These are phyloP conservation scores for Trichoderma sp. DNA, from an alignment of 2,329 filamentous ascomycete species.

Conservation along the genomic window DNA sequence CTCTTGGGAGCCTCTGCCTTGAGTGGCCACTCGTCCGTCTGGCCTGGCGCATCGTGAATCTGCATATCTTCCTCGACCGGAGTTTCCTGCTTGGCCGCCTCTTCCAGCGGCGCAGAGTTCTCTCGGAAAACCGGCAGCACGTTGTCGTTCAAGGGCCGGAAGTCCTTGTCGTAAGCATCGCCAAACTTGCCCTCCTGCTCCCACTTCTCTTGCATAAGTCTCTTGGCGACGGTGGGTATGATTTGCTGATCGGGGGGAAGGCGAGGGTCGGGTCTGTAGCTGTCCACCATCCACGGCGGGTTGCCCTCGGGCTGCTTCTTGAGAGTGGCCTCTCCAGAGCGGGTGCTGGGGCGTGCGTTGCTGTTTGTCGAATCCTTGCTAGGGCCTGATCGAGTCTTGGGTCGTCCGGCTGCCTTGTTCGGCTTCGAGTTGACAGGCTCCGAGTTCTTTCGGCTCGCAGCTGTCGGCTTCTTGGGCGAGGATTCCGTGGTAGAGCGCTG, in stretches of 20 bases:
- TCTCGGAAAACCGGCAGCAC: slow-evolving; percentile 45
- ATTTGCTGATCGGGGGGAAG: slow-evolving; percentile 94
- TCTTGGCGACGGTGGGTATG: slow-evolving; percentile 86
- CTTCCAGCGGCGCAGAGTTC: slow-evolving; percentile 17
- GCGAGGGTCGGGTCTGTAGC: slow-evolving; percentile 93
- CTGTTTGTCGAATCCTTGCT: slow-evolving; percentile 44
- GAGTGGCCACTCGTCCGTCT: slow-evolving; percentile 58
- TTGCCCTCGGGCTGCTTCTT: slow-evolving; percentile 82
- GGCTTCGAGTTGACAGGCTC: slow-evolving; percentile 37
- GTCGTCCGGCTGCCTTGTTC: slow-evolving; percentile 46
- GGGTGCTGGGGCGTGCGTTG: slow-evolving; percentile 57
- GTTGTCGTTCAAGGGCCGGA: slow-evolving; percentile 75
- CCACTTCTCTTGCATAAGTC: slow-evolving; percentile 92
- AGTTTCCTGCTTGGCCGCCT: slow-evolving; percentile 20
- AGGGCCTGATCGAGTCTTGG: slow-evolving; percentile 61
- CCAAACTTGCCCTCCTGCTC: slow-evolving; percentile 87
- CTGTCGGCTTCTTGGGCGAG: slow-evolving; percentile 52
- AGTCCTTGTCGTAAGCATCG: slow-evolving; percentile 81
- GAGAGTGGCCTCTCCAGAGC: slow-evolving; percentile 52
- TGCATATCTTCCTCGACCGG: slow-evolving; percentile 21
- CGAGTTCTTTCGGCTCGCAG: slow-evolving; percentile 44
- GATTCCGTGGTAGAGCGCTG: slow-evolving; percentile 46
- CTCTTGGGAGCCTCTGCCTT: slow-evolving; percentile 43
- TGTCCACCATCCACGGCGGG: slow-evolving; percentile 89
- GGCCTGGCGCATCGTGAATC: slow-evolving; percentile 33